These are phyloP conservation scores for Trichoderma koningiopsis DNA, from an alignment of 2,329 filamentous ascomycete species.

Conservation along the genomic window DNA sequence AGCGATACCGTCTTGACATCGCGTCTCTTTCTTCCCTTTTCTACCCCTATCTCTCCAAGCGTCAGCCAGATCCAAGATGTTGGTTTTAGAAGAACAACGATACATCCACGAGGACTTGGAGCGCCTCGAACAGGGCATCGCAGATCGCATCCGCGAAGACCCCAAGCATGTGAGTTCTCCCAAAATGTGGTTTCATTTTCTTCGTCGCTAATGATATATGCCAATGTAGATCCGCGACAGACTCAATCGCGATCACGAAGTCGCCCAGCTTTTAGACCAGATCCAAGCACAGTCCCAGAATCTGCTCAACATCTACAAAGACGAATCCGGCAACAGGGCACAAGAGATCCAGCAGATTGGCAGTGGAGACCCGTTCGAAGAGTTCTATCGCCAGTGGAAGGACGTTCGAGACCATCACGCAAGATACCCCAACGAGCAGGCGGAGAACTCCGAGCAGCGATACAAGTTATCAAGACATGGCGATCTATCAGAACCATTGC, in stretches of 20 bases:
- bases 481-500: constrained; percentile 64
- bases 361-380: constrained; percentile 82
- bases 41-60: not conserved
- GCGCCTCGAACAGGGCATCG: constrained; percentile 89
- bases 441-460: constrained; percentile 90
- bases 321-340: constrained; percentile 69
- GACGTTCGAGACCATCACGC: constrained; percentile 86
- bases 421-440: constrained; percentile 89
- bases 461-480: constrained; percentile 72
- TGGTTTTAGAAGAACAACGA: constrained; percentile 90
- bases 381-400: constrained; percentile 84
- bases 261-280: constrained; percentile 80
- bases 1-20: not conserved
- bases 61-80: constrained; percentile 54
- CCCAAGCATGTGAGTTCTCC: constrained; percentile 72
- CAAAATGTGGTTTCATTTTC: constrained; percentile 13
- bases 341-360: constrained; percentile 84
- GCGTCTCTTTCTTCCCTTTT: not conserved
- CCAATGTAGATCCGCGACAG: constrained; percentile 75
- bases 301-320: constrained; percentile 80
- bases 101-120: constrained; percentile 96
- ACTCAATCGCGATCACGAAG: constrained; percentile 87
- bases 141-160: constrained; percentile 85
- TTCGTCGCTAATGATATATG: not conserved
- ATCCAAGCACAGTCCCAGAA: constrained; percentile 84